Base-by-base conservation (phyloP, 345 rosid species). In the Triadica sebifera region DNA sequence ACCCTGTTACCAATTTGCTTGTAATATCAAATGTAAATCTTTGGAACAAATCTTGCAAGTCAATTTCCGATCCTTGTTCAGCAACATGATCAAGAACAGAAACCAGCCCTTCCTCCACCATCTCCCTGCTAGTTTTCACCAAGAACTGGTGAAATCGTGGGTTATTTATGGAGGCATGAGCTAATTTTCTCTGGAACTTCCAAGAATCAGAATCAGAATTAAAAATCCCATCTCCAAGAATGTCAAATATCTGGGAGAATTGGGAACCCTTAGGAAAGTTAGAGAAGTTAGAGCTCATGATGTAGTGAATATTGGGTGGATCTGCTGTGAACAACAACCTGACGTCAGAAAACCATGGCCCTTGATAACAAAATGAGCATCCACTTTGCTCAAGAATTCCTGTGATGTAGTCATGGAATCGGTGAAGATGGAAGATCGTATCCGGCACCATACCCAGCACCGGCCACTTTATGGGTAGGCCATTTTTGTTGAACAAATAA, bases 141-240 rank as follows among this genome's bases (percentile, higher is more conserved):
- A 72, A 1, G 29, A 47, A 61, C 3, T 72, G 25, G 34, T 72
- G 72, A 43, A 77, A 72, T 1, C 66, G 7, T 0, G 13, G 61
- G 43, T 59, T 67, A 5, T 29, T 71, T 5, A 77, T 50, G 59
- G 72, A 46, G 3, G 76, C 49, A 8, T 73, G 76, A 49, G 52
- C 72, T 5, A 57, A 5, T 37, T 38, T 67, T 29, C 78, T 67
- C 47, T 75, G 78, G 15, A 9, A 46, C 58, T 57, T 77, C 80
- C 80, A 77, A 46, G 46, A 56, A 34, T 71, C 59, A 15, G 20
- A n/a, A 64, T 77, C 80, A 8, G 80, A 20, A 67, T 57, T 77
- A 70, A 77, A 47, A n/a, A 77, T 77, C 39, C 80, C 80, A 45
- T 71, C 62, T 56, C 80, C 80, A 15, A 71, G 62, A 71, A 72